Evolutionary conservation across 2,329 filamentous ascomycete species (phyloP).

Genomic region (Paradendryphiella salina): DNA sequence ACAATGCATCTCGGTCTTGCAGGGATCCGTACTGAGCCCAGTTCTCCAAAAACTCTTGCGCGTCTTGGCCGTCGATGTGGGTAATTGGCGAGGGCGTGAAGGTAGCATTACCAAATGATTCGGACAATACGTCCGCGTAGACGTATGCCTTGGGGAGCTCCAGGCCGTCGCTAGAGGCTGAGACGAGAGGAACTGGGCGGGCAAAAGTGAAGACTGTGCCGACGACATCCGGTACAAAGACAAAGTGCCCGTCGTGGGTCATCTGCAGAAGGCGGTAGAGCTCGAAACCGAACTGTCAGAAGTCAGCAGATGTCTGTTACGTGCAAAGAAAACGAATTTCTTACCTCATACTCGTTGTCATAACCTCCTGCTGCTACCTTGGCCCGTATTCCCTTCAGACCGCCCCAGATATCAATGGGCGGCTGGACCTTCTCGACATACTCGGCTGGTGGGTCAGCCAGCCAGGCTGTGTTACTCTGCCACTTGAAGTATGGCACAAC

Average conservation of each 20-base stretch:
- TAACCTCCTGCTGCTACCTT: constrained; percentile 47
- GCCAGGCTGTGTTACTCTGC: constrained; percentile 52
- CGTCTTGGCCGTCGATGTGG: not conserved
- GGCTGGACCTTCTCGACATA: constrained; percentile 53
- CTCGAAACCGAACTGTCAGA: constrained; percentile 36
- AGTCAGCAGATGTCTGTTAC: constrained; percentile 7
- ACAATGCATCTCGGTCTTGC: constrained; percentile 63
- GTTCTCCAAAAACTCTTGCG: constrained; percentile 51
- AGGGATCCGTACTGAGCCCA: constrained; percentile 54
- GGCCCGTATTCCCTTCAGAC: constrained; percentile 45
- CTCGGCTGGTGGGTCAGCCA: constrained; percentile 52
- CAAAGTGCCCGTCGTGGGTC: constrained; percentile 68
- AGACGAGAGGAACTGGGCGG: constrained; percentile 58
- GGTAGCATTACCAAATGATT: constrained; percentile 1
- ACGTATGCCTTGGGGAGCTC: constrained; percentile 61
- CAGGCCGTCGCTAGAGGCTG: constrained; percentile 59
- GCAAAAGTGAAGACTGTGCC: constrained; percentile 57
- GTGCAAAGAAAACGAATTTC: not conserved
- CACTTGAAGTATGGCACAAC: constrained; percentile 53
- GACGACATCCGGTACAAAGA: constrained; percentile 59
- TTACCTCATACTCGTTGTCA: constrained; percentile 48
- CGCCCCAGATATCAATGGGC: constrained; percentile 49
- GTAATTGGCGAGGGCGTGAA: not conserved
- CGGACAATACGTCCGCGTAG: constrained; percentile 53
- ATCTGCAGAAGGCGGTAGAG: constrained; percentile 52